Evolutionary conservation across 139 green algal species (phyloP).

Genomic region (Chlorella sp.): DNA sequence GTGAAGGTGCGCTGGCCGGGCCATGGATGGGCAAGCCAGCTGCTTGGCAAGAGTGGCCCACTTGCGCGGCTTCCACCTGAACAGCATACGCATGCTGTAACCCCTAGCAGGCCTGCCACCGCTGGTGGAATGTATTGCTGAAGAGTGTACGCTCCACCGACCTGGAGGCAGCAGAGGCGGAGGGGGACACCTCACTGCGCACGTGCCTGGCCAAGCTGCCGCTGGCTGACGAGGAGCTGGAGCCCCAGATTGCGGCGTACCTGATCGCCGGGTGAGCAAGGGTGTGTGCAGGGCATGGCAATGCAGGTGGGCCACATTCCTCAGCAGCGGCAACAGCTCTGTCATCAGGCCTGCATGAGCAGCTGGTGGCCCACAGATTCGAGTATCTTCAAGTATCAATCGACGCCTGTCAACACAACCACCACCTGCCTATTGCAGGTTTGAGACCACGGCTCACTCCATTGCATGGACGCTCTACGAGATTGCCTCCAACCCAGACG

Average conservation of each 20-base stretch:
- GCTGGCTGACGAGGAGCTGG: background rate
- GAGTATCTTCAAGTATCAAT: no score
- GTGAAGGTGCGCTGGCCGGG: background rate
- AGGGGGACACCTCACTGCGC: constrained; percentile 9
- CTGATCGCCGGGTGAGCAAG: background rate
- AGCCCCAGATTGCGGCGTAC: background rate
- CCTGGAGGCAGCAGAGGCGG: background rate
- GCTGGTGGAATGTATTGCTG: background rate
- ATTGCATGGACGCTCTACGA: constrained; percentile 22
- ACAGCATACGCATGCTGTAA: no score
- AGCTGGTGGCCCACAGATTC: no score
- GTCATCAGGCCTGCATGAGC: no score
- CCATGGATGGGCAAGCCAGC: no score
- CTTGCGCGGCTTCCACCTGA: no score
- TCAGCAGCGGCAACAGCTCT: no score
- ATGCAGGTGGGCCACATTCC: no score
- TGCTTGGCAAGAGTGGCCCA: no score
- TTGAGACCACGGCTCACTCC: constrained; percentile 26
- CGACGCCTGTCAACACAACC: no score
- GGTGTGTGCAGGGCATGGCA: no score
- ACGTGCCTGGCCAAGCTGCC: constrained; percentile 7
- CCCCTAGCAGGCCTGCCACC: background rate
- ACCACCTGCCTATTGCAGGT: background rate
- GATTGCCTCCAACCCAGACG: background rate
- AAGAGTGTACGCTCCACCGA: background rate